Percentiles rank a stretch among this genome's conserved stretches.
These are phyloP conservation scores for Globisporangium cederbergense DNA, from an alignment of 352 stramenopile species.

Conservation along the genomic window DNA sequence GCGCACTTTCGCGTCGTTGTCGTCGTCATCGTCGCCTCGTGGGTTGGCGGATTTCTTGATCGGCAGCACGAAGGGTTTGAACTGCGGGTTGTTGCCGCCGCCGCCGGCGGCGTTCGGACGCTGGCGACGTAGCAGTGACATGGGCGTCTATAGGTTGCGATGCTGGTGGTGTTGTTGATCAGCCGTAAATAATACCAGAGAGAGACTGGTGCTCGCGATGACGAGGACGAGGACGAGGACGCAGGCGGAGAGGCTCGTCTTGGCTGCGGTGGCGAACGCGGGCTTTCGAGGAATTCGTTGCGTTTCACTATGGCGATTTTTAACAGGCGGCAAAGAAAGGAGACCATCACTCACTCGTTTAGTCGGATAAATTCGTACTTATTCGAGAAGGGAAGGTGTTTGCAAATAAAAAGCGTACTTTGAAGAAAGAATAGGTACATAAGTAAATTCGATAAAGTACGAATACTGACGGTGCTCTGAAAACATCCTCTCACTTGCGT, in stretches of 20 bases:
- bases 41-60: constrained; percentile 29
- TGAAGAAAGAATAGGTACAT: not conserved
- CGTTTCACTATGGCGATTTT: no score
- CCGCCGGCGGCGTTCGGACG: constrained; percentile 9
- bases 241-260: no score
- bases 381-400: not conserved
- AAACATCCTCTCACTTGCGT: no score
- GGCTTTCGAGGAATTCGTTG: no score
- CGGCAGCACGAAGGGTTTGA: constrained; percentile 79
- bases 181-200: no score
- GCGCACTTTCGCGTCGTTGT: constrained; percentile 26
- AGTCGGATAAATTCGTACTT: not conserved
- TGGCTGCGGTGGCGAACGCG: no score
- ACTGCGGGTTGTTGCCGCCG: constrained; percentile 28
- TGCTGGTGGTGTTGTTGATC: not conserved
- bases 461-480: not conserved
- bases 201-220: no score
- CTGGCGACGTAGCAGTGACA: constrained; percentile 53
- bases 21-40: constrained; percentile 15
- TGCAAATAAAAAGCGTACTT: not conserved
- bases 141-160: constrained; percentile 6
- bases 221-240: no score
- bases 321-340: no score
- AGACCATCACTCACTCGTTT: not conserved
- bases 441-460: not conserved